Evolutionary conservation across 768 basidiomycete species (phyloP), one percentile per base, ranked within the genome.

Genomic region (Leucosporidium yakuticum): DNA sequence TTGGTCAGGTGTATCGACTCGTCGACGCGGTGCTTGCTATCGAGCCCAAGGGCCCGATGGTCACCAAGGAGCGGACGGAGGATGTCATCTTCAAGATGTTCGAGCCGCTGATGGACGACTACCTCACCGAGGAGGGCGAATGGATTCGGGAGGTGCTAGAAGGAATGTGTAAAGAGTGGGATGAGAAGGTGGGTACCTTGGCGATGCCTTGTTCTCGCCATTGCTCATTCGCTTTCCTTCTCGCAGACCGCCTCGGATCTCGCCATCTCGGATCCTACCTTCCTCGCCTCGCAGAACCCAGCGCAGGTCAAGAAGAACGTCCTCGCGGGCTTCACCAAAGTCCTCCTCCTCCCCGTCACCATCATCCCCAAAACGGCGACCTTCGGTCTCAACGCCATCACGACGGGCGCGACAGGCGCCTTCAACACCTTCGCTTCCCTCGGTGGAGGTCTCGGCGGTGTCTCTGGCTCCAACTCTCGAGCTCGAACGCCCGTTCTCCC

Each of bases 61-160:
- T 89, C 6, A 78, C 82, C 17, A 79, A 79, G 60, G 82, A 83
- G 12, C 81, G 83, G 49, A 87, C 87, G 0, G 91, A 96, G 77
- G 90, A 95, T 77, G 84, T 94, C 53, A 82, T 95, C 88, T 95
- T 75, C 77, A 85, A 83, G 56, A 96, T 97, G 91, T 98, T 97
- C 73, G 94, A 98, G 78, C 81, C 84, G 15, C 89, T 94, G 77
- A 96, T 98, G 91, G 94, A 96, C 76, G 94, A 97, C 75, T 98
- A 98, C 75, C 86, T 98, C 4, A 89, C 92, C 68, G 92, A 97
- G 76, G 95, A 99, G 77, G 83, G 88, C 8, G 94, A 96, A 65
- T 84, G 83, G 67, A 83, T 91, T 60, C 91, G 91, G 74, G 83
- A 82, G 7, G 80, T 83, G 0, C 85, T 96, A 64, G 89, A 90